A percentile compares a stretch with the other conserved stretches of the same genome.
Conservation (phyloP, 202 grass and related monocot species). For the Carex sylvatica region DNA sequence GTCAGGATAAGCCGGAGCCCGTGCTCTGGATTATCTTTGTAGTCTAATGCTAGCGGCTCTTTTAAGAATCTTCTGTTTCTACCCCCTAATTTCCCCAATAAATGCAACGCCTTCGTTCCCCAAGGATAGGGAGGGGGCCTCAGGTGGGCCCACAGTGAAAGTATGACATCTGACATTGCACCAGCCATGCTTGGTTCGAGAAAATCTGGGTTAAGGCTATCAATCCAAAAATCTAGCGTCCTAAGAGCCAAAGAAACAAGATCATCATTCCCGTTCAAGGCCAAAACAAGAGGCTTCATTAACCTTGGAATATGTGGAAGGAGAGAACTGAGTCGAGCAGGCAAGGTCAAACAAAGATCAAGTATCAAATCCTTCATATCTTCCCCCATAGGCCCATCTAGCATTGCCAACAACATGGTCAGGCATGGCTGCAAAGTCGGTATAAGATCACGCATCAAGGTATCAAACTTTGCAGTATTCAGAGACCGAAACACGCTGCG, state of each 20-base stretch:
- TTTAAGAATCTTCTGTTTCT: slow-evolving; percentile 90
- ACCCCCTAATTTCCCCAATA: slow-evolving; percentile 91
- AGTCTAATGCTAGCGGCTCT: slow-evolving; percentile 84
- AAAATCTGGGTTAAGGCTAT: slow-evolving; percentile 98
- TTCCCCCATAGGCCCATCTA: slow-evolving; percentile 86
- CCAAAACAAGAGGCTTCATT: slow-evolving; percentile 95
- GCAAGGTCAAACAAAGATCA: slow-evolving; percentile 93
- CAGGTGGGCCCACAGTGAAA: slow-evolving; percentile 94
- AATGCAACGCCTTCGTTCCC: slow-evolving; percentile 89
- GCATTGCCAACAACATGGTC: slow-evolving; percentile 95
- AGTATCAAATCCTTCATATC: slow-evolving; percentile 92
- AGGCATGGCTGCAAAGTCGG: slow-evolving; percentile 93
- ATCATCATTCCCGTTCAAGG: slow-evolving; percentile 90
- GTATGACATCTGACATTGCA: slow-evolving; percentile 98
- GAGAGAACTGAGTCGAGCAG: slow-evolving; percentile 93
- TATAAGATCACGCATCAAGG: slow-evolving; percentile 93
- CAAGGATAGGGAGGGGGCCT: slow-evolving; percentile 86
- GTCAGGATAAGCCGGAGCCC: slow-evolving; percentile 93
- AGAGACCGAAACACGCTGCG: slow-evolving; percentile 87
- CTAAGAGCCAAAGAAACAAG: slow-evolving; percentile 91
- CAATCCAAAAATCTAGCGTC: slow-evolving; percentile 99
- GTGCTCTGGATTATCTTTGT: slow-evolving; percentile 98
- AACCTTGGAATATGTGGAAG: slow-evolving; percentile 96
- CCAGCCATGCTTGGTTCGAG: slow-evolving; percentile 98
- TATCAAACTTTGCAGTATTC: slow-evolving; percentile 98